A percentile compares a stretch with the other conserved stretches of the same genome.
These are phyloP conservation scores for Blepharisma stoltei DNA, from an alignment of 73 alveolate species.

Conservation along the genomic window DNA sequence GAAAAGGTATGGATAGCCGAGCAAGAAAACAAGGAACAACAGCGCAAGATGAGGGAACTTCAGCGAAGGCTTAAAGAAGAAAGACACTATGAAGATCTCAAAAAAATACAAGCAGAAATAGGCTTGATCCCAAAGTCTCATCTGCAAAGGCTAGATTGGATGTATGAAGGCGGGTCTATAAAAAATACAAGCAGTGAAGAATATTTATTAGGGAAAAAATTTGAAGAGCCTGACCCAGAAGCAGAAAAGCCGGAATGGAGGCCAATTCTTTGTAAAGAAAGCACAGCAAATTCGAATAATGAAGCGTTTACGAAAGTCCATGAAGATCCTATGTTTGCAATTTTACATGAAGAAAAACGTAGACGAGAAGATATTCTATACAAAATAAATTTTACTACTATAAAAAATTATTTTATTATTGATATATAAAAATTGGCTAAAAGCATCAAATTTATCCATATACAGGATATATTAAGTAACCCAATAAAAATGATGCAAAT, in stretches of 20 bases:
- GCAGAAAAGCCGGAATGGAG: constrained; percentile 20
- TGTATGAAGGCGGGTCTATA: constrained; percentile 67
- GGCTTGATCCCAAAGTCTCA: constrained; percentile 85
- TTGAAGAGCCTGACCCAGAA: background rate
- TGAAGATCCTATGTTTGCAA: constrained; percentile 70
- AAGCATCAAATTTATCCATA: too few species aligned
- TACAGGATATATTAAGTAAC: too few species aligned
- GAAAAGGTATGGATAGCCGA: constrained; percentile 88
- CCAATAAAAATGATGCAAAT: background rate
- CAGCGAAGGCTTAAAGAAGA: constrained; percentile 82
- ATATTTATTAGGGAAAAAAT: constrained; percentile 22
- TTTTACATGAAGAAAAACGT: constrained; percentile 61
- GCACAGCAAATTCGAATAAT: constrained; percentile 59
- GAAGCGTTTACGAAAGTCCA: constrained; percentile 67
- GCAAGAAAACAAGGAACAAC: constrained; percentile 61
- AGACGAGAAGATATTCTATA: constrained; percentile 57
- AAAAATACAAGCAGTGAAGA: constrained; percentile 31
- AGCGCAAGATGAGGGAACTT: constrained; percentile 63
- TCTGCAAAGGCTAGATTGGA: constrained; percentile 83
- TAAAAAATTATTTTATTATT: too few species aligned
- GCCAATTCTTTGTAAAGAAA: constrained; percentile 29
- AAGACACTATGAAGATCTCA: constrained; percentile 76
- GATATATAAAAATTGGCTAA: too few species aligned
- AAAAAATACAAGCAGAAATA: constrained; percentile 75
- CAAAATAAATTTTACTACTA: too few species aligned